Evolutionary conservation across 2,329 filamentous ascomycete genomes (phyloP), one percentile per base, ranked within the genome.

Genomic region (Diaporthe batatas): DNA sequence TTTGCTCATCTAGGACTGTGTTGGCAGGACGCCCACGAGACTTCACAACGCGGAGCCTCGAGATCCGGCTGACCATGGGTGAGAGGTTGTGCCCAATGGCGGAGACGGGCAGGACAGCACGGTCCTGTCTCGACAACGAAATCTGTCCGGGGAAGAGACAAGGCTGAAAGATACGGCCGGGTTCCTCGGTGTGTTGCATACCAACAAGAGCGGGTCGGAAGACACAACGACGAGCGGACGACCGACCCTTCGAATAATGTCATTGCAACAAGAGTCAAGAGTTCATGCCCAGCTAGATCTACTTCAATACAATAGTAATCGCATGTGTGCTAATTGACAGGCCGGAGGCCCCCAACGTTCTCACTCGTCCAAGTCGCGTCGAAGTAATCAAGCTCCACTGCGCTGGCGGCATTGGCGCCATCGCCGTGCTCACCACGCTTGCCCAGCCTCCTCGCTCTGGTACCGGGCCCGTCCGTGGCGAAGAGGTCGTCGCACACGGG

Each of bases 401-500:
- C 88, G 53, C 82, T 68, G 18, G 32, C 21, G 53, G 53, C 68
- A 10, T 59, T 36, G 2, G 25, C 11, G 12, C 68, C 68, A 39
- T 53, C 54, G 25, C 55, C 55, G 32, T 62, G 68, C 10, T n/a
- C 23, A 32, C n/a, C 55, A 62, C 25, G 32, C 44, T 62, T 29
- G 18, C 39, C 44, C 7, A 10, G 78, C 57, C 80, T 76, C 68
- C 68, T 55, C 16, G 70, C 47, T 6, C 81, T 79, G 77, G 18
- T n/a, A 21, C 18, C 47, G n/a, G 6, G 34, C 1, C 83, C 77
- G 53, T 82, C 77, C 1, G 84, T 84, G 0, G 85, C 82, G 68
- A 83, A 80, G 53, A 89, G 82, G 67, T 89, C 82, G 10, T 86
- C 87, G 75, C 89, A 91, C 58, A 91, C 82, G 0, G 91, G 91